phyloP scores from a whole-genome alignment of 805 yeast genomes.

The Barnettozyma pratensis region DNA sequence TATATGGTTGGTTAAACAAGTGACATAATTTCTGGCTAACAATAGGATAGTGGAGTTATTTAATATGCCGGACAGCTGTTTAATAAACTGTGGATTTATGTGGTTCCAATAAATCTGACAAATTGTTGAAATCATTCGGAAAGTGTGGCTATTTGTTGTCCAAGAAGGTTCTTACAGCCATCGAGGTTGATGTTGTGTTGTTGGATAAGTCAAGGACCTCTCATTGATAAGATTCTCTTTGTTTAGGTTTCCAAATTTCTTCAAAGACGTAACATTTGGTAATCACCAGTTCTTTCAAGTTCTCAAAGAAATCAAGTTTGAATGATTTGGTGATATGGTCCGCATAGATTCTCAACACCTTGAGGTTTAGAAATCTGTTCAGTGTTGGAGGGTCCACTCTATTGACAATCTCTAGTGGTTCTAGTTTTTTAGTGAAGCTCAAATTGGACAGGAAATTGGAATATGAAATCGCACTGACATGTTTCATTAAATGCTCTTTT shows the following conservation, averaged over 20 bases:
- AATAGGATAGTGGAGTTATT: too few relatives aligned
- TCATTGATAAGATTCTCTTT: neutral
- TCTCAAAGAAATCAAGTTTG: constrained; percentile 3
- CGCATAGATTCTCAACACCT: constrained; percentile 15
- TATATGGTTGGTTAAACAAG: too few relatives aligned
- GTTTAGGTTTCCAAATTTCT: constrained; percentile 1
- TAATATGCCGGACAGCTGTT: too few relatives aligned
- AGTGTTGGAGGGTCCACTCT: constrained; percentile 8
- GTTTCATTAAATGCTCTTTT: constrained; percentile 12
- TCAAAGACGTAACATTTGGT: constrained; percentile 12
- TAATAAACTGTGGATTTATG: too few relatives aligned
- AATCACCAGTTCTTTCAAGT: constrained; percentile 11
- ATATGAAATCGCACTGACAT: constrained; percentile 14
- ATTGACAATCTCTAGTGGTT: constrained; percentile 13
- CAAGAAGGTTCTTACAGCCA: neutral
- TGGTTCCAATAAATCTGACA: neutral
- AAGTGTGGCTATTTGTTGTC: neutral
- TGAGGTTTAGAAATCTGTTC: constrained; percentile 9
- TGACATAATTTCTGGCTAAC: too few relatives aligned
- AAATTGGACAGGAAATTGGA: constrained; percentile 13
- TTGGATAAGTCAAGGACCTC: constrained; percentile 5
- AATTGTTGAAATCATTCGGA: neutral
- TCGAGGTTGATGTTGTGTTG: constrained; percentile 1
- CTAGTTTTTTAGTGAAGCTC: constrained; percentile 7
- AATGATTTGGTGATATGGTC: constrained; percentile 11